A percentile compares a stretch with the other conserved stretches of the same genome.
These are phyloP conservation scores for Erodium texanum DNA, from an alignment of 441 rosid genomes.

Conservation along the genomic window DNA sequence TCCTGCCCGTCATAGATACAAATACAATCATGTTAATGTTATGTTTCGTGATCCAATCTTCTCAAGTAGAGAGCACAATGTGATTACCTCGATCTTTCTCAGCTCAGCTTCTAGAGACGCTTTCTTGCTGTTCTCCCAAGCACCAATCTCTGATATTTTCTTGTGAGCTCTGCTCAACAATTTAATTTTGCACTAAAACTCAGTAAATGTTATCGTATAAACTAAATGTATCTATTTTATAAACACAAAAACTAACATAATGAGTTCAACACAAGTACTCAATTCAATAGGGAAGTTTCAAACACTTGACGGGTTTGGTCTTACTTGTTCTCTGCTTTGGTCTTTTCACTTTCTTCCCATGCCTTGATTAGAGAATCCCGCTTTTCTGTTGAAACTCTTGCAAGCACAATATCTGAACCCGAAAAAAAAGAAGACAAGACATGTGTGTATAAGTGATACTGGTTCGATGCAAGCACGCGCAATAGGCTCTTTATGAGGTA, in stretches of 20 bases:
- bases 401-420: constrained; percentile 60
- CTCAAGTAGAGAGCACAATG: no score
- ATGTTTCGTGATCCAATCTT: no score
- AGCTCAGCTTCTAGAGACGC: constrained; percentile 73
- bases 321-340: constrained; percentile 87
- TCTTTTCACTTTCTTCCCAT: constrained; percentile 92
- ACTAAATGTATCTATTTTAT: no score
- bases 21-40: neutral
- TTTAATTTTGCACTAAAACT: neutral
- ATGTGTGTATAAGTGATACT: neutral
- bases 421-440: neutral
- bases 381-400: constrained; percentile 79
- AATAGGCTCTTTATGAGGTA: neutral
- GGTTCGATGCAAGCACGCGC: no score
- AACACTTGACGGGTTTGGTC: neutral
- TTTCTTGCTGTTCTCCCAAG: constrained; percentile 86
- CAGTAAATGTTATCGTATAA: no score
- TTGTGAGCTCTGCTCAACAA: constrained; percentile 62
- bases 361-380: constrained; percentile 67
- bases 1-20: constrained; percentile 32
- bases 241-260: no score
- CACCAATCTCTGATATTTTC: constrained; percentile 50
- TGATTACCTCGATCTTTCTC: constrained; percentile 54
- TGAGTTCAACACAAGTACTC: no score
- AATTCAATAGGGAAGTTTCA: no score